phyloP scores from a whole-genome alignment of 306 rosid species.

The Parietaria judaica region DNA sequence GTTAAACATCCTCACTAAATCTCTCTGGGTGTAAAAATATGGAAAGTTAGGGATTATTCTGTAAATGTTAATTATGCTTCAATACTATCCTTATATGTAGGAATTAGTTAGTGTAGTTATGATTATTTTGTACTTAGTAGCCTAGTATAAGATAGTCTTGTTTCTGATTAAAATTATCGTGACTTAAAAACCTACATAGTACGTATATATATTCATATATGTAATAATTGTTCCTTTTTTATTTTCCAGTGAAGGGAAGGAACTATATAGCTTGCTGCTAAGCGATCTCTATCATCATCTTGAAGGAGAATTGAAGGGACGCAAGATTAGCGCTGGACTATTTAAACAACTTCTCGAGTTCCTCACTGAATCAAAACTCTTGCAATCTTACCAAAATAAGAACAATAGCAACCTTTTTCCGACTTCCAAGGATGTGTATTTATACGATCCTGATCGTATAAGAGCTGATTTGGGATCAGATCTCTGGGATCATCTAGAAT shows the following conservation, averaged over 20 bases:
- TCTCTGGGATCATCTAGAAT: constrained; percentile 69
- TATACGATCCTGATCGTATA: constrained; percentile 55
- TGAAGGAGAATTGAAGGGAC: constrained; percentile 94
- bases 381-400: constrained; percentile 44
- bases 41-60: no score
- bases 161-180: no score
- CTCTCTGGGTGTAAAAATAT: no score
- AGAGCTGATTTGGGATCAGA: constrained; percentile 66
- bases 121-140: no score
- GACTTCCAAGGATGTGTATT: constrained; percentile 37
- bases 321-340: constrained; percentile 63
- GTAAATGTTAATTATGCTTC: no score
- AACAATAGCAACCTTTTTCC: constrained; percentile 42
- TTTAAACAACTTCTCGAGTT: constrained; percentile 68
- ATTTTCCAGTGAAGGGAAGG: constrained; percentile 68
- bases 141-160: no score
- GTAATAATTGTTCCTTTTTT: neutral
- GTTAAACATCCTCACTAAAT: no score
- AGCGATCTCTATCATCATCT: constrained; percentile 87
- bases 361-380: constrained; percentile 48
- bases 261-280: constrained; percentile 57
- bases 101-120: no score
- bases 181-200: neutral
- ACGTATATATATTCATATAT: constrained; percentile 11
- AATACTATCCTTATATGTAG: no score